Conservation (phyloP, 1,284 basidiomycete species). For the Pulchroboletus neoregius region DNA sequence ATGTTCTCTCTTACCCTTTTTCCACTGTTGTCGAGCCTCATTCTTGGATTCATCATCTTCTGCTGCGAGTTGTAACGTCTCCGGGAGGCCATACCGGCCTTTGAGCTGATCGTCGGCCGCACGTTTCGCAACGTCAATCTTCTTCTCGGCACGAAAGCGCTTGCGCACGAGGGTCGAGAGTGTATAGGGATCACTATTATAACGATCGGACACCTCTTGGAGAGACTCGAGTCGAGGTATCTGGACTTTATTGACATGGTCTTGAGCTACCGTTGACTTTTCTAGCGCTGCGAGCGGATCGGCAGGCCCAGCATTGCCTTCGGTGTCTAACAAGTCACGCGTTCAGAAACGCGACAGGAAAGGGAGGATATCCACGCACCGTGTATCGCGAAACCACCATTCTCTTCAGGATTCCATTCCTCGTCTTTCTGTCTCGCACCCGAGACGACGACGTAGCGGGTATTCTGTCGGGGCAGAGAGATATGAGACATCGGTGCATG, state of each 20-base stretch:
- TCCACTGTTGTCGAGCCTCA: conserved; percentile 63
- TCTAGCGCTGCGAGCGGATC: conserved; percentile 89
- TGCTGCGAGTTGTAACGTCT: conserved; percentile 53
- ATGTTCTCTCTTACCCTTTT: conserved; percentile 44
- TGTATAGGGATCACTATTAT: conserved; percentile 81
- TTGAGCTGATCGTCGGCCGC: conserved; percentile 67
- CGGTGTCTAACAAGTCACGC: conserved; percentile 52
- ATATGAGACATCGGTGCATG: neutral
- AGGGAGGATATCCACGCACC: conserved; percentile 44
- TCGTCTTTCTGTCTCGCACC: conserved; percentile 90
- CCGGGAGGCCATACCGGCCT: conserved; percentile 69
- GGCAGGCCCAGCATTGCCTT: conserved; percentile 54
- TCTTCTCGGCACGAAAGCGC: conserved; percentile 84
- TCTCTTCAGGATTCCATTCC: conserved; percentile 95
- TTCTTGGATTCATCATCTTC: conserved; percentile 54
- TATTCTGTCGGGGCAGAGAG: conserved; percentile 51
- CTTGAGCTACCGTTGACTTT: conserved; percentile 77
- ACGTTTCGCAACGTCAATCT: conserved; percentile 62
- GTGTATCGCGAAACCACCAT: conserved; percentile 88
- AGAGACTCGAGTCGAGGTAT: conserved; percentile 77
- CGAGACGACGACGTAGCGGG: conserved; percentile 86
- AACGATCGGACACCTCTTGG: conserved; percentile 66
- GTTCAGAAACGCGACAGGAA: neutral
- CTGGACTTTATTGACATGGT: conserved; percentile 65
- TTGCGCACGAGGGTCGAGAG: conserved; percentile 73